phyloP scores from a whole-genome alignment of 2,329 filamentous ascomycete genomes.

The Calonectria henricotiae region DNA sequence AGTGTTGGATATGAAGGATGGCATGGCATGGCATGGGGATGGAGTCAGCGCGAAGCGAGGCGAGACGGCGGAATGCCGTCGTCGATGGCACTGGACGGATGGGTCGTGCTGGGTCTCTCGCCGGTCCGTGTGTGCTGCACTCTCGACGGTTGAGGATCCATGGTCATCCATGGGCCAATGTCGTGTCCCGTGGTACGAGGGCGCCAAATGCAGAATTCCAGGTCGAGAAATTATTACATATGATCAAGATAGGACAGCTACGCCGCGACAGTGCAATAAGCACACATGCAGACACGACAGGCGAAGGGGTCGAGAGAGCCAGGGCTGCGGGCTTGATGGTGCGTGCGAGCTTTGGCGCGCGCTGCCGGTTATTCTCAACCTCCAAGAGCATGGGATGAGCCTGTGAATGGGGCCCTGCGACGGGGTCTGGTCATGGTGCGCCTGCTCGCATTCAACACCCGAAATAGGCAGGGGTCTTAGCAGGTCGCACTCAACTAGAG shows the following conservation, averaged over 20 bases:
- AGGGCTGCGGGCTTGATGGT: conserved; percentile 22
- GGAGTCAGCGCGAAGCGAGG: conserved; percentile 29
- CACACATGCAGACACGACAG: conserved; percentile 26
- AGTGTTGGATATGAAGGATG: conserved; percentile 15
- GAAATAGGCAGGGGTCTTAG: conserved; percentile 32
- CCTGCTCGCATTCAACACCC: conserved; percentile 30
- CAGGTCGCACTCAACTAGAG: background rate
- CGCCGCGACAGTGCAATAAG: conserved; percentile 13
- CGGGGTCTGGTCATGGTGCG: background rate
- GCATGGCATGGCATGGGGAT: conserved; percentile 19
- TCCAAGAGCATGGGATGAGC: conserved; percentile 18
- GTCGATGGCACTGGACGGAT: conserved; percentile 17
- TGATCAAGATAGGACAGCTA: conserved; percentile 14
- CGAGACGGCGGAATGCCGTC: conserved; percentile 28
- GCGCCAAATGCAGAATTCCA: background rate
- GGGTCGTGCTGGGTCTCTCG: conserved; percentile 14
- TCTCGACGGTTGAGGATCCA: conserved; percentile 14
- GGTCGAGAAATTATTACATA: conserved; percentile 22
- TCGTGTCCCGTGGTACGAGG: conserved; percentile 7
- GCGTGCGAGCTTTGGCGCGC: conserved; percentile 23
- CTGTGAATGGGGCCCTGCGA: conserved; percentile 7
- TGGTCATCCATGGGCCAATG: conserved; percentile 19
- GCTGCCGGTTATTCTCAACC: conserved; percentile 20
- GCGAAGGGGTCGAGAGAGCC: conserved; percentile 21
- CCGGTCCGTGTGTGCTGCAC: conserved; percentile 26